Evolutionary conservation across 441 rosid species (phyloP).

Genomic region (Populus hybrid): DNA sequence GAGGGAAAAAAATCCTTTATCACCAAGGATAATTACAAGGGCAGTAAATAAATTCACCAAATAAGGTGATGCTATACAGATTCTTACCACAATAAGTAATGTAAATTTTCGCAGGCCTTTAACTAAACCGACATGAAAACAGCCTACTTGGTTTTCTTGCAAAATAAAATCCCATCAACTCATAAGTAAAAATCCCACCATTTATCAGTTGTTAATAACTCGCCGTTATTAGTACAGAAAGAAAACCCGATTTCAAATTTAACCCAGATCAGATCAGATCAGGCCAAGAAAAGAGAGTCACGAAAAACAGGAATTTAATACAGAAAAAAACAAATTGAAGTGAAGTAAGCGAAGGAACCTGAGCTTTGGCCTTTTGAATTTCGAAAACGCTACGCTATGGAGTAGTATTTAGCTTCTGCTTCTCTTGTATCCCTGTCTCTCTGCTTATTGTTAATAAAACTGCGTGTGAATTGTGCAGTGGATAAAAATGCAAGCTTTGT

Average conservation of each 20-base stretch:
- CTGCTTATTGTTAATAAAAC: too few relatives aligned
- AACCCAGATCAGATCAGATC: not conserved
- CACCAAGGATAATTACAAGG: not conserved
- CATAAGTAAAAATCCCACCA: not conserved
- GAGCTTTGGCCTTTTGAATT: not conserved
- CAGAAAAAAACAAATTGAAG: not conserved
- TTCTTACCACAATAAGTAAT: not conserved
- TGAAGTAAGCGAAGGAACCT: not conserved
- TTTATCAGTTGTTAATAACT: not conserved
- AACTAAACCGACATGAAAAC: not conserved
- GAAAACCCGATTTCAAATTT: not conserved
- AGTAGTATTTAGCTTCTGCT: not conserved
- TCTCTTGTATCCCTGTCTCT: not conserved
- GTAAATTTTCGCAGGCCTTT: not conserved
- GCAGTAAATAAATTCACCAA: not conserved
- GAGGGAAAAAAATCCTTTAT: not conserved
- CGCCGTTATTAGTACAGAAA: not conserved
- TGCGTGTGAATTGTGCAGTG: too few relatives aligned
- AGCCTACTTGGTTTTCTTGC: not conserved
- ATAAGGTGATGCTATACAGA: not conserved
- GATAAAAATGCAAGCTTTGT: too few relatives aligned
- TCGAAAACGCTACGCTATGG: not conserved
- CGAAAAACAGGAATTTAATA: not conserved
- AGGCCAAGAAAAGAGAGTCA: not conserved
- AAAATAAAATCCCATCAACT: not conserved